Evolutionary conservation across 495 filamentous ascomycete species (phyloP).

Genomic region (Articulospora tetracladia): DNA sequence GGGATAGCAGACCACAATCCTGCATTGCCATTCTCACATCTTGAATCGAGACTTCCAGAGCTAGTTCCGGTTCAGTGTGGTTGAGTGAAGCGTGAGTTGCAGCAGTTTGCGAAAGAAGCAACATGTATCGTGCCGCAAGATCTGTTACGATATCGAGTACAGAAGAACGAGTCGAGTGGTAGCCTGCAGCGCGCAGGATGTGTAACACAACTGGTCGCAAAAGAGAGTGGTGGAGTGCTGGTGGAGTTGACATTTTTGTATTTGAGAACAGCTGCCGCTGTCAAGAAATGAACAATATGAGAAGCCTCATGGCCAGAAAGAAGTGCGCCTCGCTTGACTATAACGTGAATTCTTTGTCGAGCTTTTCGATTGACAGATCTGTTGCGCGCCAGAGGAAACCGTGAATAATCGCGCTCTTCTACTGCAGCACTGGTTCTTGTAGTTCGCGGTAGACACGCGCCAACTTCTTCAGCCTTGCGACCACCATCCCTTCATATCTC

Average conservation of each 20-base stretch:
- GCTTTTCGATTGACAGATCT: not conserved
- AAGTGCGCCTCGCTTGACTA: not conserved
- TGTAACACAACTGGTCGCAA: constrained; percentile 79
- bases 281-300: constrained; percentile 10
- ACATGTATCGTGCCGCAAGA: constrained; percentile 68
- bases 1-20: constrained; percentile 65
- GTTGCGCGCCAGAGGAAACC: too few relatives aligned
- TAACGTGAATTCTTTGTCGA: not conserved
- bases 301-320: constrained; percentile 18
- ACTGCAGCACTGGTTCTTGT: too few relatives aligned
- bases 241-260: constrained; percentile 36
- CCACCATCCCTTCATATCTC: not conserved
- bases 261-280: constrained; percentile 1
- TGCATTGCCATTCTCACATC: constrained; percentile 82
- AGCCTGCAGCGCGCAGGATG: constrained; percentile 83
- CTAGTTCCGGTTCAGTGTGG: constrained; percentile 32
- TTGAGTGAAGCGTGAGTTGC: constrained; percentile 52
- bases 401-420: too few relatives aligned
- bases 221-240: constrained; percentile 65
- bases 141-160: constrained; percentile 78
- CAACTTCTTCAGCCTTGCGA: not conserved
- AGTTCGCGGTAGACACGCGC: too few relatives aligned
- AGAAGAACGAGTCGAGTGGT: constrained; percentile 67
- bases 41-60: constrained; percentile 45
- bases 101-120: constrained; percentile 60